Evolutionary conservation across 441 rosid genomes (phyloP), one percentile per base, ranked within the genome.

Genomic region (Populus trichocarpa): DNA sequence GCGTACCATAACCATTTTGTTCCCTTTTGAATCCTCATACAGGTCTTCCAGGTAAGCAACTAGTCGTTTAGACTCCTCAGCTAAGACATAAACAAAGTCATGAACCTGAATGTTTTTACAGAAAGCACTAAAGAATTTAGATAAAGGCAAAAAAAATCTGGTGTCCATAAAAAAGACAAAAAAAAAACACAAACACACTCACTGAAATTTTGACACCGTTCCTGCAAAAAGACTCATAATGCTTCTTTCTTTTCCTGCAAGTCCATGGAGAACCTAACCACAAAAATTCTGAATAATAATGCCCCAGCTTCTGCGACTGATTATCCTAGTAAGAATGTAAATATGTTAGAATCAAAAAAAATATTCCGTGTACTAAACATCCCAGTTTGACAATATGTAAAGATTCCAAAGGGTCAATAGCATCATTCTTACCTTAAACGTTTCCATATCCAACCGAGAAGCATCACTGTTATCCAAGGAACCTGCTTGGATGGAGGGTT

Each of bases 1-100:
- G 69, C 88, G 95, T 83, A 92, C 92, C 85, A 83, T 85, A 66
- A 87, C 97, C 97, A 89, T 90, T 81, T 86, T 91, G 82, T 76
- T 86, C 85, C 91, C 91, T 81, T 79, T 89, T n/a, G 88, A 81
- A 72, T 94, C 93, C 82, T 94, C 98, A 1, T 88, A 94, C 84
- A 94, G 89, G 83, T 92, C 97, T 69, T 91, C 91, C 84, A 94
- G 72, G 86, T 90, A 87, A 11, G 97, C 98, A 88, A 91, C 84
- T 75, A 89, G 97, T 26, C 88, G 87, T 81, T 87, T 86, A 77
- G 80, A 76, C 75, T 90, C 88, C 88, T 93, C 98, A 1, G 91
- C 93, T 70, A 92, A 87, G 77, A 93, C 94, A 78, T 83, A 90
- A 6, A 92, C 93, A 80, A 93, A 93, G 80, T 86, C 84, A 38